Evolutionary conservation across 2,329 filamentous ascomycete species (phyloP), one percentile per base, ranked within the genome.

Genomic region (Penicillium hesseltinei): DNA sequence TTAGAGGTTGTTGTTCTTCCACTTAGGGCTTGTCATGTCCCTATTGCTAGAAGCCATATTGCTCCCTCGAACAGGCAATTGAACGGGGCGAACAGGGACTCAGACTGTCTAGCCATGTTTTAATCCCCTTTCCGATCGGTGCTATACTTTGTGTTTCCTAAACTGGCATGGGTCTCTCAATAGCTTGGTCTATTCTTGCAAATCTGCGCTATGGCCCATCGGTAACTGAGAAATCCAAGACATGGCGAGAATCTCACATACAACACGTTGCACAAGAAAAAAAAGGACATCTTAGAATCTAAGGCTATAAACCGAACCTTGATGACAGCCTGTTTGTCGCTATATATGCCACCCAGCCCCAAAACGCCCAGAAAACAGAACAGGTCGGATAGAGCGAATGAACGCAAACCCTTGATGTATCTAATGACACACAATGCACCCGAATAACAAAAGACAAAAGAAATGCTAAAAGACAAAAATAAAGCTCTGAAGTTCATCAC

Each of bases 151-250:
- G 21, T n/a, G 19, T 45, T 45, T 21, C 29, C 29, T 40, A 11
- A 35, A 33, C 15, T 29, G 11, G 51, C 8, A 39, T 36, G 19
- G 15, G 25, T 23, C 15, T 29, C 45, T 45, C 33, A 45, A 45
- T 33, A 45, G 33, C 13, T n/a, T 49, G 11, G 13, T 54, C 47
- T 51, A 56, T 52, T 52, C 27, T 39, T 46, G 35, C 36, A 44
- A 44, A 44, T 35, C 3, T 38, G 19, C 33, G 54, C 52, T 36
- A 35, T 50, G 45, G 45, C 36, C 45, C 23, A 33, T 53, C 13
- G 13, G 23, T 40, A 40, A 31, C 25, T 25, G 25, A 19, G n/a
- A 39, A 42, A 48, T 33, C 25, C 29, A 49, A 49, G 43, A 40
- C n/a, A 49, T 36, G 19, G 11, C 29, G 5, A 21, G 19, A 19